phyloP scores from a whole-genome alignment of 2,329 filamentous ascomycete genomes.

The Stemphylium beticola region DNA sequence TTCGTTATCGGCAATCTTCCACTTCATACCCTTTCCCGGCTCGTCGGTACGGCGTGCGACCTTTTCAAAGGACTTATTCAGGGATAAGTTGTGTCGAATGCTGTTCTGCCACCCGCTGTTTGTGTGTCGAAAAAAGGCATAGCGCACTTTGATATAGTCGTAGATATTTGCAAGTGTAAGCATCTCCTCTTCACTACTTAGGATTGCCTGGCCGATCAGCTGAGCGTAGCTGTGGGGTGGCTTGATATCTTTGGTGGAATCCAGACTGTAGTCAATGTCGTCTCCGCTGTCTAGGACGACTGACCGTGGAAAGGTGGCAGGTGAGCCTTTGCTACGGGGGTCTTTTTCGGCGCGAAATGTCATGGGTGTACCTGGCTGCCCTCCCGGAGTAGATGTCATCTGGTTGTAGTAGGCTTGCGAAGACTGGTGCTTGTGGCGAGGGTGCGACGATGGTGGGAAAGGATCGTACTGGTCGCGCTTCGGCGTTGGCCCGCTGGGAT shows the following conservation, averaged over 20 bases:
- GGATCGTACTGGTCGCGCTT: slow-evolving; percentile 48
- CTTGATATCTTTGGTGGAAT: slow-evolving; percentile 88
- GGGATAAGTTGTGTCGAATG: slow-evolving; percentile 92
- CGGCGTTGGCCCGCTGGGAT: slow-evolving; percentile 44
- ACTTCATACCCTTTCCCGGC: slow-evolving; percentile 98
- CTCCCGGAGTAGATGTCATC: slow-evolving; percentile 47
- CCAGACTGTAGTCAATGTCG: slow-evolving; percentile 76
- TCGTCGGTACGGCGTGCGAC: slow-evolving; percentile 91
- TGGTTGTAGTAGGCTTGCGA: slow-evolving; percentile 41
- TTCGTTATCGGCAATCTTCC: slow-evolving; percentile 86
- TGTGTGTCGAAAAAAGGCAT: slow-evolving; percentile 88
- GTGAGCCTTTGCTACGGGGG: slow-evolving; percentile 53
- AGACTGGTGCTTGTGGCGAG: slow-evolving; percentile 38
- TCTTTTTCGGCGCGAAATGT: slow-evolving; percentile 44
- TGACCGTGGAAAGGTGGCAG: slow-evolving; percentile 56
- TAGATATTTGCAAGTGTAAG: slow-evolving; percentile 93
- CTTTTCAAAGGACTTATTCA: slow-evolving; percentile 95
- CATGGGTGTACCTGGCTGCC: slow-evolving; percentile 43
- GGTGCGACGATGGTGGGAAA: slow-evolving; percentile 46
- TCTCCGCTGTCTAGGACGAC: slow-evolving; percentile 61
- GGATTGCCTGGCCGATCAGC: slow-evolving; percentile 94
- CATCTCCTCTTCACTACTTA: slow-evolving; percentile 84
- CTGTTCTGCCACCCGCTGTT: slow-evolving; percentile 97
- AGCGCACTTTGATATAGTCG: slow-evolving; percentile 86
- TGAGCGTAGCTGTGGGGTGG: slow-evolving; percentile 96